phyloP scores from a whole-genome alignment of 352 stramenopile genomes.

The Lagenidium giganteum region DNA sequence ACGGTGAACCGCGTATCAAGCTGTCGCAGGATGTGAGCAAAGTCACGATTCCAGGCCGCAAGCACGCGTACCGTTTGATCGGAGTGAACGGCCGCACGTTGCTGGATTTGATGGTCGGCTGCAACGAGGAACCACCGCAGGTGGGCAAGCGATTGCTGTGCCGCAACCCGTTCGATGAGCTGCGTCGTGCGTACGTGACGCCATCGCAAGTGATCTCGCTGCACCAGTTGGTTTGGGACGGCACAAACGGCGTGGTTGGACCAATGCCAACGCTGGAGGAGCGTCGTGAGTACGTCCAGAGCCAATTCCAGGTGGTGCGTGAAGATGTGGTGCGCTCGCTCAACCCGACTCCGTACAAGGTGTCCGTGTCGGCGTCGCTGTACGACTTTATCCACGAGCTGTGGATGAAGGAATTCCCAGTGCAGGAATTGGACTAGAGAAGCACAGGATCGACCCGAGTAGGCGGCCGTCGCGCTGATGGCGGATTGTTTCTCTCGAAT shows the following conservation, averaged over 20 bases:
- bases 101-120: constrained; percentile 89
- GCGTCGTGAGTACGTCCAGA: constrained; percentile 79
- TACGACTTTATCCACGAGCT: constrained; percentile 96
- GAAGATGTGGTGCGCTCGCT: constrained; percentile 93
- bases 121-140: constrained; percentile 73
- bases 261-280: constrained; percentile 71
- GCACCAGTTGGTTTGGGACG: constrained; percentile 90
- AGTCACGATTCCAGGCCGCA: constrained; percentile 89
- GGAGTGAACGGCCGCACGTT: constrained; percentile 84
- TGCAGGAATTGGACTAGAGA: constrained; percentile 71
- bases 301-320: constrained; percentile 92
- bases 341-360: constrained; percentile 96
- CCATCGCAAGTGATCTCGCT: constrained; percentile 87
- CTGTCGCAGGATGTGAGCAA: constrained; percentile 97
- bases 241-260: constrained; percentile 62
- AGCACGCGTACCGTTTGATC: constrained; percentile 89
- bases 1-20: constrained; percentile 96
- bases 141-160: constrained; percentile 89
- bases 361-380: constrained; percentile 83
- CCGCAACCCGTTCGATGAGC: constrained; percentile 94
- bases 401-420: constrained; percentile 91
- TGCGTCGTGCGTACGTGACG: constrained; percentile 93
- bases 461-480: background rate
- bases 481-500: background rate
- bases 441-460: no score